These are phyloP conservation scores for Aegilops sharonensis DNA, from an alignment of 176 grass and related monocot species.

Conservation along the genomic window DNA sequence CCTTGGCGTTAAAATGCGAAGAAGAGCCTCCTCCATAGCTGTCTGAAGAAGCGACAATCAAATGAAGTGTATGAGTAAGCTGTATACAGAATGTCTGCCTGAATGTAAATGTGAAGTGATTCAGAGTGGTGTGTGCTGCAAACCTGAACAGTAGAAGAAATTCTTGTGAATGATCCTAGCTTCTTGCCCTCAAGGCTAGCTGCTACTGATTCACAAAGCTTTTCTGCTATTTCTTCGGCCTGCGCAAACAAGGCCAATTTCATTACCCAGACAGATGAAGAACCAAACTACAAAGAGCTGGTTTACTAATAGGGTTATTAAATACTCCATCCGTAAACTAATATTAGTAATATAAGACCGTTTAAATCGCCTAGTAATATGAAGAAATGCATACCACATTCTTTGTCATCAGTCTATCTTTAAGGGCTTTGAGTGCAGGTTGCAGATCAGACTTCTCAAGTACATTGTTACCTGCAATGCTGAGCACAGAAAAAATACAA, in stretches of 20 bases:
- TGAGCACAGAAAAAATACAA: slow-evolving; percentile 40
- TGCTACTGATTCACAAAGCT: slow-evolving; percentile 89
- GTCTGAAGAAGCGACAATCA: slow-evolving; percentile 45
- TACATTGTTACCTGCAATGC: slow-evolving; percentile 81
- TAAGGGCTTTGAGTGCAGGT: slow-evolving; percentile 88
- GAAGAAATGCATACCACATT: slow-evolving; percentile 75
- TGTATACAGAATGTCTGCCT: neutral
- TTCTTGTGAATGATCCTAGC: slow-evolving; percentile 90
- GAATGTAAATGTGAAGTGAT: neutral
- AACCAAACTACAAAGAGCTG: neutral
- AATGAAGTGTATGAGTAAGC: neutral
- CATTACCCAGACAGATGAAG: slow-evolving; percentile 16
- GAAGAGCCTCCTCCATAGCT: slow-evolving; percentile 90
- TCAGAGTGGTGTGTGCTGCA: neutral
- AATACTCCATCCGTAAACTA: no score
- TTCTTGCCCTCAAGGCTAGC: slow-evolving; percentile 92
- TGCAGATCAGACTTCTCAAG: slow-evolving; percentile 76
- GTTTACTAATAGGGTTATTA: neutral
- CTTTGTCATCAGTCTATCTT: slow-evolving; percentile 91
- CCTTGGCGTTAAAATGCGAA: slow-evolving; percentile 89
- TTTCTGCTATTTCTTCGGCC: slow-evolving; percentile 96
- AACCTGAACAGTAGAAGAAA: slow-evolving; percentile 95
- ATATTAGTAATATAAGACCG: no score
- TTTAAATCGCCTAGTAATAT: neutral
- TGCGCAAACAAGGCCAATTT: slow-evolving; percentile 29